Evolutionary conservation across 164 flowering plant genomes (phyloP), one percentile per base, ranked within the genome.

Genomic region (Aristolochia fimbriata): DNA sequence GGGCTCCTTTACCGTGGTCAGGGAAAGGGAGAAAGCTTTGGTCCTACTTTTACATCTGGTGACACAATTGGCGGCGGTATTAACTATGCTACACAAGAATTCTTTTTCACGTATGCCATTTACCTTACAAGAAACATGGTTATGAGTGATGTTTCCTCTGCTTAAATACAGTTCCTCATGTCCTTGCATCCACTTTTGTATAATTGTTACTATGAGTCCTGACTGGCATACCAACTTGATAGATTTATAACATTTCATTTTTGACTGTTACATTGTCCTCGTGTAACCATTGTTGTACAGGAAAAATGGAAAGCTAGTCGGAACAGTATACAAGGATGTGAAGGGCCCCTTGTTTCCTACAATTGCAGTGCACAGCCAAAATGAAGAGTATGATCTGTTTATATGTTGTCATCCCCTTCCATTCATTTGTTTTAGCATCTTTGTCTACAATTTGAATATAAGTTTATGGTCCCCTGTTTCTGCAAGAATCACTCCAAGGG

Each of bases 51-150:
- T 65, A 80, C 96, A 57, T 41, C 95, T 62, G 84, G 83, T 63
- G 99, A 94, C 77, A 87, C 81, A 8, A 84, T 94, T 74, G 99
- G 99, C 60, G 88, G 82, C 71, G 99, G 99, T 51, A 91, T 94
- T 65, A 94, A 91, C 71, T 91, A 91, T 70, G 83, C 90, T 67
- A 71, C 96, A 43, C 87, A 83, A 65, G 89, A 91, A 74, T 72
- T 91, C 72, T 91, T 94, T 85, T 94, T 94, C 83, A 94, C 96
- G 99, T 94, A 82, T 73, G 91, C 43, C 6, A 62, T 33, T 65
- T 65, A 27, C 63, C n/a, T 61, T 65, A 37, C 43, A 3, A 37
- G 8, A 37, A 37, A 37, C 8, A 22, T 25, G 53, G 30, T 6
- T 47, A 27, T 16, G 30, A 23, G 47, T 6, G 11, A 15, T 16